phyloP scores from a whole-genome alignment of 495 filamentous ascomycete species.

The Aspergillus sclerotiicarbonarius region DNA sequence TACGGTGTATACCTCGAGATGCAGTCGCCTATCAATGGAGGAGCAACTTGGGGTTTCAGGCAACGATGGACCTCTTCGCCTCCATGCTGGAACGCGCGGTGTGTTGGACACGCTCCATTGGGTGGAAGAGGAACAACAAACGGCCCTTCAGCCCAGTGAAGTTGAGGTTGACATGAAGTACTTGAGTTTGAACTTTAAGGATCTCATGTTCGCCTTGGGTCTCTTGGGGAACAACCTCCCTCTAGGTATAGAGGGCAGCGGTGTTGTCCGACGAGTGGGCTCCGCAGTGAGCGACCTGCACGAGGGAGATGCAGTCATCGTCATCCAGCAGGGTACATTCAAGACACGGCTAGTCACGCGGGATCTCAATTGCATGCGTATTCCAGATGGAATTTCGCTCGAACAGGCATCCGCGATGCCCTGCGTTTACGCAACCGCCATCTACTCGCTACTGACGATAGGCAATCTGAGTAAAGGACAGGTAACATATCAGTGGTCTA shows the following conservation, averaged over 20 bases:
- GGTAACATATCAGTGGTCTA: background rate
- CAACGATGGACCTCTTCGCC: background rate
- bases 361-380: background rate
- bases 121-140: background rate
- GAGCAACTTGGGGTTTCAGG: background rate
- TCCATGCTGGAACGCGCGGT: background rate
- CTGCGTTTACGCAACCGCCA: background rate
- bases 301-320: background rate
- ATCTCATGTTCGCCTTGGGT: background rate
- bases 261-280: background rate
- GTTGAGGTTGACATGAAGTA: background rate
- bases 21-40: background rate
- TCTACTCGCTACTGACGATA: background rate
- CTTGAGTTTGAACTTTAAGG: conserved; percentile 1
- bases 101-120: background rate
- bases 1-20: background rate
- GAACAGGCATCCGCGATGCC: background rate
- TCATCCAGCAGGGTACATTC: background rate
- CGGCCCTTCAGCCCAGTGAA: background rate
- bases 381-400: background rate
- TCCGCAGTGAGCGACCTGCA: background rate
- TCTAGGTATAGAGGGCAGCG: conserved; percentile 1
- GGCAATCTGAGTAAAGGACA: background rate
- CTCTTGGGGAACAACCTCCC: background rate
- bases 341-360: background rate